Conservation (phyloP, 306 rosid species). For the Quercus berberidifolia region DNA sequence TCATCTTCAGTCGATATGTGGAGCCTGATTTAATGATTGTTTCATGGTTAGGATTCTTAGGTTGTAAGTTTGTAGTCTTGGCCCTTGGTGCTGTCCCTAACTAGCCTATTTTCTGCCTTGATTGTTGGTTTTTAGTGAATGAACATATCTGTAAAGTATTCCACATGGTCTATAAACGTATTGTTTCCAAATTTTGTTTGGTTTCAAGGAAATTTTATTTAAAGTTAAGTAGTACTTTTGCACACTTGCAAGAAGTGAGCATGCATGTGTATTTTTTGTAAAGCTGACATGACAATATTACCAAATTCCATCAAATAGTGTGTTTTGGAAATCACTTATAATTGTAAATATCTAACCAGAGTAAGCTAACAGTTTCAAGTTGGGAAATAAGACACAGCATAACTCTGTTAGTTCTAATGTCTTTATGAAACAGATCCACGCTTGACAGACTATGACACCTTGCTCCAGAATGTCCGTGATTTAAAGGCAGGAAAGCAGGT, state of each 20-base stretch:
- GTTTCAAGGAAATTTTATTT: background rate
- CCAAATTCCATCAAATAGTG: constrained; percentile 6
- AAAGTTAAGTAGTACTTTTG: constrained; percentile 4
- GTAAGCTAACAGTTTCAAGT: constrained; percentile 16
- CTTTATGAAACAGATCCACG: constrained; percentile 79
- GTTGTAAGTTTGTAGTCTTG: too few relatives aligned
- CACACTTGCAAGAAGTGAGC: background rate
- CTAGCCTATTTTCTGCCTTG: background rate
- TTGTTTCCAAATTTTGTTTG: background rate
- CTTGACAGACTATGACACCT: constrained; percentile 88
- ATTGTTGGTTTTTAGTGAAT: background rate
- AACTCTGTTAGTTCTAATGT: constrained; percentile 12
- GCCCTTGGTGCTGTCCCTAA: background rate
- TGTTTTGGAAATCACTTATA: constrained; percentile 23
- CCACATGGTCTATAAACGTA: background rate
- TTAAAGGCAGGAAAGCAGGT: constrained; percentile 77
- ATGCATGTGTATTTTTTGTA: background rate
- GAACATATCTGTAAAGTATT: background rate
- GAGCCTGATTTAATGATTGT: too few relatives aligned
- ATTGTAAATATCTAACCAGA: background rate
- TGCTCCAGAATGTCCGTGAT: constrained; percentile 89
- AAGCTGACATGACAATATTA: constrained; percentile 1
- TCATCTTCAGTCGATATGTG: too few relatives aligned
- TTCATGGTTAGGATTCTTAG: too few relatives aligned
- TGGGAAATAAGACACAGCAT: constrained; percentile 10